Evolutionary conservation across 2,329 filamentous ascomycete species (phyloP), one percentile per base, ranked within the genome.

Genomic region (Diaporthe batatas): DNA sequence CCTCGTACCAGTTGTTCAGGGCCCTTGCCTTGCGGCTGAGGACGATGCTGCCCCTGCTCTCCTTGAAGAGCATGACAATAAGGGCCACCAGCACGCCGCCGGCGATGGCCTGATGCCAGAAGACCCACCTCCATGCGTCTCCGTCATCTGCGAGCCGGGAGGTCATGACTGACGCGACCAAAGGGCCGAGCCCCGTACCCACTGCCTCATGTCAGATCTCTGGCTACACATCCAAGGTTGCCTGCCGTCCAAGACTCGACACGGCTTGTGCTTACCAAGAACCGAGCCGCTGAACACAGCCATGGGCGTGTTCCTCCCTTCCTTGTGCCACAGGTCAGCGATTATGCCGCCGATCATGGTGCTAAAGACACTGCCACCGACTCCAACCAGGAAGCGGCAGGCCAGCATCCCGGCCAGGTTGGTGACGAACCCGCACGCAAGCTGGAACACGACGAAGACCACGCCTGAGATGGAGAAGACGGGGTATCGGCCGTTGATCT

Each of bases 301-400:
- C 96, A 98, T 98, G 0, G 95, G 93, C 0, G 92, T 94, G 77
- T 98, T 98, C 44, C 96, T 87, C 57, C 93, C 91, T 73, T 93
- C 84, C 12, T 93, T 90, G 62, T 92, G 89, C 83, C 95, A 98
- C 73, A 98, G 89, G 79, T 98, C 95, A 67, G 93, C 92, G 53
- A 98, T 92, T 5, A 98, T 93, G 4, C 95, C 95, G n/a, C 95
- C 95, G 0, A 97, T 92, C 88, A 98, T 95, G 29, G 94, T 96
- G 57, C 92, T 94, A 79, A 97, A 97, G 0, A 87, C 91, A 64
- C 91, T 94, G 7, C 90, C 92, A 8, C 93, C 93, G n/a, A 91
- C 90, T 1, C 95, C 95, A 12, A 91, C 88, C 59, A 96, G 86
- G 79, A 98, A 93, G 0, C 95, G 89, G 0, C 91, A 89, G 2